These are phyloP conservation scores for Dillenia suffruticosa DNA, from an alignment of 164 flowering plant species.

Conservation along the genomic window DNA sequence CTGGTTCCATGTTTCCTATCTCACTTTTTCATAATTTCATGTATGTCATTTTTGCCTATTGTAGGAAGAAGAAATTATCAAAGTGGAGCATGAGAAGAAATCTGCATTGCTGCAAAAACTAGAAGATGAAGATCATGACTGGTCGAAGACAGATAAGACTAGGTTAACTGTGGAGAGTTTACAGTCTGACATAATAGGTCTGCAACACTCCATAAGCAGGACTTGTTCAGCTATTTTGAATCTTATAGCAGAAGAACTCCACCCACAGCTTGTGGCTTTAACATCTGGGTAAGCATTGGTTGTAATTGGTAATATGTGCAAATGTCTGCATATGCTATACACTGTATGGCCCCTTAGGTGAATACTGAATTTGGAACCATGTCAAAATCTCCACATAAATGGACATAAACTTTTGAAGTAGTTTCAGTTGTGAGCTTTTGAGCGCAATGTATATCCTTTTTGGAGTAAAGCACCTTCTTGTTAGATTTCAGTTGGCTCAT, in stretches of 20 bases:
- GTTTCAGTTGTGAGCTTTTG: no score
- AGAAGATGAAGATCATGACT: slow-evolving; percentile 54
- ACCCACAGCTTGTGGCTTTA: slow-evolving; percentile 64
- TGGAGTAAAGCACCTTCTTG: no score
- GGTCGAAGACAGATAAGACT: slow-evolving; percentile 53
- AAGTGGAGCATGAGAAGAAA: slow-evolving; percentile 59
- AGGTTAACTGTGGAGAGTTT: slow-evolving; percentile 51
- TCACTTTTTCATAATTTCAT: background rate
- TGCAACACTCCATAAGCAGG: slow-evolving; percentile 51
- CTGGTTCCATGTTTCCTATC: background rate
- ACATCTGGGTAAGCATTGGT: slow-evolving; percentile 52
- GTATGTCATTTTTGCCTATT: background rate
- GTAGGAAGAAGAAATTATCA: slow-evolving; percentile 69
- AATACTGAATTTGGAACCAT: no score
- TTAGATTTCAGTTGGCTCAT: no score
- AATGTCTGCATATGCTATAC: background rate
- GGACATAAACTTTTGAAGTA: no score
- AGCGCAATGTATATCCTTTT: no score
- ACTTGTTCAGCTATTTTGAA: slow-evolving; percentile 46
- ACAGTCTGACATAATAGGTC: slow-evolving; percentile 39
- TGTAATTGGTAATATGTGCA: background rate
- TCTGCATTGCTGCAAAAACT: slow-evolving; percentile 50
- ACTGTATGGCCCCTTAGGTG: no score
- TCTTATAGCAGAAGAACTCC: slow-evolving; percentile 62
- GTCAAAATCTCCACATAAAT: no score